phyloP scores from a whole-genome alignment of 1,139 yeast species.

The Casaregolazyma suthepensis region DNA sequence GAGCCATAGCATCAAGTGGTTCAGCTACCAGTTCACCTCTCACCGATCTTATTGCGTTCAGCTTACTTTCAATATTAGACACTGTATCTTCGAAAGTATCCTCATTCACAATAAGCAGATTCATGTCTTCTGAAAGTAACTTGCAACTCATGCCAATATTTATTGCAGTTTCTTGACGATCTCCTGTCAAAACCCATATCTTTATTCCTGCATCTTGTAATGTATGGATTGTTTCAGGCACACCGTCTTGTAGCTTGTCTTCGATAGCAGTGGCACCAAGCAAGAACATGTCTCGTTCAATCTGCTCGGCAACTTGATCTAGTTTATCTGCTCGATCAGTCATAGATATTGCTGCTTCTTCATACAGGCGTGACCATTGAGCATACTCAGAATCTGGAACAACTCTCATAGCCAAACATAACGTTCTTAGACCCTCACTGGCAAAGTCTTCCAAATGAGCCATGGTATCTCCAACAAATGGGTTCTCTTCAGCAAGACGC shows the following conservation, averaged over 20 bases:
- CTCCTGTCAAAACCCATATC: slow-evolving; percentile 97
- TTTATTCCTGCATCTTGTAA: slow-evolving; percentile 95
- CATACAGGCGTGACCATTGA: slow-evolving; percentile 54
- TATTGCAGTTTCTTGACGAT: slow-evolving; percentile 97
- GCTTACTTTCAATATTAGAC: slow-evolving; percentile 64
- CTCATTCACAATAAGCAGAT: slow-evolving; percentile 81
- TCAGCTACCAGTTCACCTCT: slow-evolving; percentile 41
- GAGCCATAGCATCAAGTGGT: slow-evolving; percentile 69
- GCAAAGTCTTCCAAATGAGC: slow-evolving; percentile 95
- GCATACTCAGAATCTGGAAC: slow-evolving; percentile 73
- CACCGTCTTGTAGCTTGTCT: slow-evolving; percentile 96
- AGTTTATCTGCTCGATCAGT: slow-evolving; percentile 67
- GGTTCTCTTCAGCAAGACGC: slow-evolving; percentile 67
- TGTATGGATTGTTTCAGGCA: slow-evolving; percentile 93
- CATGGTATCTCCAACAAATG: slow-evolving; percentile 73
- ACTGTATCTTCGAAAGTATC: slow-evolving; percentile 69
- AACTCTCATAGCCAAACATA: slow-evolving; percentile 85
- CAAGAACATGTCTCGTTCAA: slow-evolving; percentile 72
- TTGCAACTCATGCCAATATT: slow-evolving; percentile 98
- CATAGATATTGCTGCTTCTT: slow-evolving; percentile 77
- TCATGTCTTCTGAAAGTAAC: slow-evolving; percentile 92
- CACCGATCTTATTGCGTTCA: slow-evolving; percentile 68
- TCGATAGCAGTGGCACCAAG: slow-evolving; percentile 98
- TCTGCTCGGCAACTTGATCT: slow-evolving; percentile 78
- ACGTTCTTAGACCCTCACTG: slow-evolving; percentile 88